Evolutionary conservation across 2,329 filamentous ascomycete genomes (phyloP).

Genomic region (Lithohypha guttulata): DNA sequence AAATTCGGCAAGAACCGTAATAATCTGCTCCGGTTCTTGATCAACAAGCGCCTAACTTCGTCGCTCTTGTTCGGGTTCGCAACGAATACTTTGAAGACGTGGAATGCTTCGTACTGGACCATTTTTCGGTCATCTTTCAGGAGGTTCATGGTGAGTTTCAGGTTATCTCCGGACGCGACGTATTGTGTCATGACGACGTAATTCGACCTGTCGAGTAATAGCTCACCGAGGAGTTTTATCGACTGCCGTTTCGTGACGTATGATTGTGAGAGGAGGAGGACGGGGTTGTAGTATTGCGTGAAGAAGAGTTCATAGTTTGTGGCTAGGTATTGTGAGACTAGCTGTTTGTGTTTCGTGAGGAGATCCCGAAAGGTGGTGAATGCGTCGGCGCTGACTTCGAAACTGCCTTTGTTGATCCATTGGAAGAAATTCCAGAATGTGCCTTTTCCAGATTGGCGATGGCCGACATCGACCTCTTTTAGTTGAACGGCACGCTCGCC

Average conservation of each 20-base stretch:
- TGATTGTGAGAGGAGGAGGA: conserved; percentile 80
- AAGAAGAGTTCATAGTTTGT: conserved; percentile 94
- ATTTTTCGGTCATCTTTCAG: conserved; percentile 92
- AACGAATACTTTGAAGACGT: conserved; percentile 99
- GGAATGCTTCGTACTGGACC: conserved; percentile 98
- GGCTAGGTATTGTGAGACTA: conserved; percentile 77
- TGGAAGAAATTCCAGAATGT: conserved; percentile 96
- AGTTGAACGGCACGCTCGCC: conserved; percentile 67
- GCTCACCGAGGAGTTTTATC: conserved; percentile 92
- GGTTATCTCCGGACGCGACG: conserved; percentile 85
- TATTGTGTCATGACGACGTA: conserved; percentile 98
- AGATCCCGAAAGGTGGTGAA: conserved; percentile 97
- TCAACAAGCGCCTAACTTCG: conserved; percentile 85
- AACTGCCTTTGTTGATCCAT: conserved; percentile 93
- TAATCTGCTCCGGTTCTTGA: conserved; percentile 90
- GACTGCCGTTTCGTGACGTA: conserved; percentile 98
- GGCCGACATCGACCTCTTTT: conserved; percentile 63
- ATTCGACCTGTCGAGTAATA: conserved; percentile 86
- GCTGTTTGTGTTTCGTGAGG: conserved; percentile 81
- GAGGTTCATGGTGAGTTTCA: conserved; percentile 98
- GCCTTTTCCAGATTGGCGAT: conserved; percentile 65
- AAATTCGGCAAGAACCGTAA: conserved; percentile 84
- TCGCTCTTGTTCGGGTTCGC: conserved; percentile 98
- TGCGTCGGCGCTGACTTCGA: conserved; percentile 92
- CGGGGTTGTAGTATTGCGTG: conserved; percentile 55